Evolutionary conservation across 2,329 filamentous ascomycete genomes (phyloP).

Genomic region (Botrytis medusae): DNA sequence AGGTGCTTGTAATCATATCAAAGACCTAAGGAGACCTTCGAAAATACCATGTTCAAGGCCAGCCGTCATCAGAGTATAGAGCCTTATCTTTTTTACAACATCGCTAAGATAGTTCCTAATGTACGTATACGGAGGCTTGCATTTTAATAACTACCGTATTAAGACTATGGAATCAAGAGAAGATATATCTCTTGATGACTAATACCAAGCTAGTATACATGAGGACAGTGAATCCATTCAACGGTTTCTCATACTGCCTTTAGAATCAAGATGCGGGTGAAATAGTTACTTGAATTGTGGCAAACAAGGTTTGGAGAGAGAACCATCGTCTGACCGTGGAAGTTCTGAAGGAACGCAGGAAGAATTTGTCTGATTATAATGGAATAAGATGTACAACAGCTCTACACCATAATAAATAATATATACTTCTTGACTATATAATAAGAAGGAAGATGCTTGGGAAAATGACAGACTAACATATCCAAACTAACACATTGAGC

Average conservation of each 20-base stretch:
- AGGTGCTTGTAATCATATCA: not conserved
- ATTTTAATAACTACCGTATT: too few relatives aligned
- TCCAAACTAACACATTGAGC: too few relatives aligned
- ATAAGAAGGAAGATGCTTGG: too few relatives aligned
- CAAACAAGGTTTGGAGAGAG: not conserved
- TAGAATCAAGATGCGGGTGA: not conserved
- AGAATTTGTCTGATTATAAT: not conserved
- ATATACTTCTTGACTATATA: too few relatives aligned
- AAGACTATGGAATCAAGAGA: too few relatives aligned
- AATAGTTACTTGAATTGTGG: not conserved
- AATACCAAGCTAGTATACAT: too few relatives aligned
- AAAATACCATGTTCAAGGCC: rapidly evolving
- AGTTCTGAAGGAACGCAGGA: not conserved
- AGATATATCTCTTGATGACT: too few relatives aligned
- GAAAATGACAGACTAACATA: too few relatives aligned
- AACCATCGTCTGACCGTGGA: not conserved
- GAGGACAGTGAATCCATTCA: too few relatives aligned
- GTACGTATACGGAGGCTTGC: too few relatives aligned
- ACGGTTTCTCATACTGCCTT: not conserved
- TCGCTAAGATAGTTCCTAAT: too few relatives aligned
- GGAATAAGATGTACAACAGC: not conserved
- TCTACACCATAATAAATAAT: not conserved
- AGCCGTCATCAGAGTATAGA: rapidly evolving
- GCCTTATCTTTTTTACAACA: not conserved
- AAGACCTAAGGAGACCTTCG: not conserved